Percentiles rank a stretch among this genome's conserved stretches.
Conservation (phyloP, 192 early-diverging fungal genomes). For the Anaeromyces robustus region DNA sequence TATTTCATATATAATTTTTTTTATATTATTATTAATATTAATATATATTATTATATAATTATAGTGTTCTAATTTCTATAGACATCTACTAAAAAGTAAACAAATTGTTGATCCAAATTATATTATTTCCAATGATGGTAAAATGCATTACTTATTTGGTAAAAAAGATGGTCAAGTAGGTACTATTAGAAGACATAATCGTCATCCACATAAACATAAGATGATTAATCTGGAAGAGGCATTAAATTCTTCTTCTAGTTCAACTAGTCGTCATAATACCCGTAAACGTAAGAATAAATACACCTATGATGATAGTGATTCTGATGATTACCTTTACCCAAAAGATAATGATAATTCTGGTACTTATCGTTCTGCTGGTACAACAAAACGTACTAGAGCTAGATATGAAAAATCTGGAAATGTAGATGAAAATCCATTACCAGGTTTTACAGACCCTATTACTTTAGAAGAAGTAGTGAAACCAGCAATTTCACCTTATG, state of each 20-base stretch:
- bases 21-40: background rate
- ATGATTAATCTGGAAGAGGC: background rate
- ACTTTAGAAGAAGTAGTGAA: conserved; percentile 77
- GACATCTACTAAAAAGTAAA: conserved; percentile 70
- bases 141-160: conserved; percentile 78
- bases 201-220: conserved; percentile 33
- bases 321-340: conserved; percentile 11
- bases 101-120: conserved; percentile 87
- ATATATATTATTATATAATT: too few relatives aligned
- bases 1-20: too few relatives aligned
- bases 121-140: conserved; percentile 74
- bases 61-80: conserved; percentile 92
- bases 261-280: conserved; percentile 10
- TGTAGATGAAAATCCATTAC: conserved; percentile 56
- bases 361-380: conserved; percentile 40
- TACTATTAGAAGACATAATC: conserved; percentile 58
- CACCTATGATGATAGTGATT: conserved; percentile 39
- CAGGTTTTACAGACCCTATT: conserved; percentile 87
- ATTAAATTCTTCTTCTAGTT: background rate
- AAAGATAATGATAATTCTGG: conserved; percentile 35
- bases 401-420: conserved; percentile 8
- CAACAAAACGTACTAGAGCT: conserved; percentile 40
- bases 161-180: conserved; percentile 73
- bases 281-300: conserved; percentile 13
- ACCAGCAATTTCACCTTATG: conserved; percentile 89